Base-by-base conservation (phyloP, 1,139 yeast genomes). In the Candida sanyaensis region DNA sequence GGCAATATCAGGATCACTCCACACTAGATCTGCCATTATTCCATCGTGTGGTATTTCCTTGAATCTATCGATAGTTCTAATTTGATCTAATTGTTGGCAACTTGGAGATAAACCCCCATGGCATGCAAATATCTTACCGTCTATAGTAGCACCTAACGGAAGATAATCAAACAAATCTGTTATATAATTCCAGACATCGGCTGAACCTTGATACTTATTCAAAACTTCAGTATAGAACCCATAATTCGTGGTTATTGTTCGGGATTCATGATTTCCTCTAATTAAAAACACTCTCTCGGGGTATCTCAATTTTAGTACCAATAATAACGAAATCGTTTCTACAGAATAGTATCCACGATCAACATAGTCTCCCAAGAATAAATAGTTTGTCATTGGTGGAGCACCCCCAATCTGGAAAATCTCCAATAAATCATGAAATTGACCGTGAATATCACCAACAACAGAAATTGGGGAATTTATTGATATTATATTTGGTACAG, bases 381-480 rank as follows among this genome's bases (percentile, higher is more conserved):
- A 68, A 65, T 93, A 93, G 65, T 93, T 93, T 4, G 99, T 93
- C 58, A 86, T 86, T 0, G 99, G 99, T 6, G 96, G 89, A 47
- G 82, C 80, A 0, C 99, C 99, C 0, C 98, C 98, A 34, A 93
- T 92, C 53, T 84, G 81, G 68, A 93, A 95, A 37, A 93, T 90
- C 65, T 93, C 99, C 37, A 93, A 68, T 48, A 93, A 71, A 65
- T 93, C 99, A 64, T 92, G 96, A 62, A 88, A 93, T 65, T 93
- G 99, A 4, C 99, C 99, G 60, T 93, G 99, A 44, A 95, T 93
- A 64, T 93, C 99, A 2, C 99, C 99, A 4, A 93, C 97, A n/a
- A 93, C 91, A 1, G 98, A 89, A 17, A 95, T 90, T 0, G 99
- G 99, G 1, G 96, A 82, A 41, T 75, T 75, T 8, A 95, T 73